These are phyloP conservation scores for Cercospora sp. DNA, from an alignment of 2,329 filamentous ascomycete species.

Conservation along the genomic window DNA sequence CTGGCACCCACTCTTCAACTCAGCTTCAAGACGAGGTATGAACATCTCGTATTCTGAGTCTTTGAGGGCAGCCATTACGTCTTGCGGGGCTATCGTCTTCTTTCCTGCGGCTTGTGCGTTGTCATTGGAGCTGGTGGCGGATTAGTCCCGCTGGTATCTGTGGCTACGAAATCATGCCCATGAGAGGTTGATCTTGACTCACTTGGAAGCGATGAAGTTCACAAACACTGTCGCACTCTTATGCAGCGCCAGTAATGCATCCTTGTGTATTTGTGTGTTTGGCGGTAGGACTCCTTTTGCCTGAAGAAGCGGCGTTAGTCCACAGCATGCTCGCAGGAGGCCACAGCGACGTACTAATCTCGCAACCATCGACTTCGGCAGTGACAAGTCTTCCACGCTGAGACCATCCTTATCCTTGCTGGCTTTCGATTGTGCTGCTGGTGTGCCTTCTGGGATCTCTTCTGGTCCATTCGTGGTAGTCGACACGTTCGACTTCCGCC, in stretches of 20 bases:
- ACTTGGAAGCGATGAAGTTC: constrained; percentile 75
- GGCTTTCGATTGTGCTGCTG: constrained; percentile 27
- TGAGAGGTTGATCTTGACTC: constrained; percentile 41
- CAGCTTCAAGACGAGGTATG: constrained; percentile 68
- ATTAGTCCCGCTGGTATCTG: constrained; percentile 11
- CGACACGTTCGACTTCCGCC: constrained; percentile 51
- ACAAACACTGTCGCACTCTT: constrained; percentile 84
- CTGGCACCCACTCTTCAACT: constrained; percentile 66
- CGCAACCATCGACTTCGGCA: constrained; percentile 13
- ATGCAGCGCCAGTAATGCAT: constrained; percentile 74
- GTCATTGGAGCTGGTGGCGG: constrained; percentile 65
- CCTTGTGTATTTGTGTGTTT: constrained; percentile 81
- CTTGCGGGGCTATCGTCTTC: constrained; percentile 74
- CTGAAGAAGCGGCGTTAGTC: not conserved
- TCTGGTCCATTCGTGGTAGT: constrained; percentile 43
- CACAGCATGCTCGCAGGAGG: not conserved
- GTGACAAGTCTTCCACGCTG: constrained; percentile 43
- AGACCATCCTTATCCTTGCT: constrained; percentile 42
- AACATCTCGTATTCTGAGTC: constrained; percentile 74
- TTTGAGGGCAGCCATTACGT: constrained; percentile 76
- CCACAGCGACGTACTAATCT: constrained; percentile 1
- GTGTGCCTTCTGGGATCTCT: constrained; percentile 35
- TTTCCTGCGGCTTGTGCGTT: constrained; percentile 66
- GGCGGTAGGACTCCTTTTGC: constrained; percentile 38
- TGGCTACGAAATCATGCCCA: not conserved